These are phyloP conservation scores for Pyrenophora graminea DNA, from an alignment of 2,329 filamentous ascomycete species.

Conservation along the genomic window DNA sequence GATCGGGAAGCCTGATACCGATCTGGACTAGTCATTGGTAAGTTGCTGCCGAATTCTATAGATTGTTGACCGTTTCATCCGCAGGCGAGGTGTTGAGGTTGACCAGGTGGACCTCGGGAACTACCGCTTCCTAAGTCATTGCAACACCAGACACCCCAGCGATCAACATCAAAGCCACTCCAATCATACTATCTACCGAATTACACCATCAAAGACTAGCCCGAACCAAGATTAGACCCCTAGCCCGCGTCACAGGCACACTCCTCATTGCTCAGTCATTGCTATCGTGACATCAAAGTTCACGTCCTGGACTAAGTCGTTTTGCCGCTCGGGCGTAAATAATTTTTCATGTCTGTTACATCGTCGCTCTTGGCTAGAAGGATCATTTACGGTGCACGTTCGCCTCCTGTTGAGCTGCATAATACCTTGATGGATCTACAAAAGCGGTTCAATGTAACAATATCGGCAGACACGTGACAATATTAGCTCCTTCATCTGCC, in stretches of 20 bases:
- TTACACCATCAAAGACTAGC: too few species aligned
- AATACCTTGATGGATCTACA: neutral
- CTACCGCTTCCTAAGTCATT: too few species aligned
- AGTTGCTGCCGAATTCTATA: neutral
- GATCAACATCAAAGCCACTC: too few species aligned
- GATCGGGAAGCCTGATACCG: neutral
- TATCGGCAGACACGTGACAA: neutral
- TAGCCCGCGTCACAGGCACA: too few species aligned
- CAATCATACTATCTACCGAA: too few species aligned
- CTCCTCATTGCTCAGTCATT: neutral
- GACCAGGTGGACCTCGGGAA: too few species aligned
- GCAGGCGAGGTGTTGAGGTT: neutral
- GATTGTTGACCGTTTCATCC: neutral
- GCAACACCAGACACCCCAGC: too few species aligned
- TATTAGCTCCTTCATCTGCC: neutral
- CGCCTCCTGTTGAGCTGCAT: neutral
- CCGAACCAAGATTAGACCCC: too few species aligned
- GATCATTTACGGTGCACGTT: neutral
- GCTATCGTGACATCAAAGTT: neutral
- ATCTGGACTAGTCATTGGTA: neutral
- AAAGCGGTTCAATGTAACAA: neutral
- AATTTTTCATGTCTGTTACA: neutral
- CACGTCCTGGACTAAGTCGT: neutral
- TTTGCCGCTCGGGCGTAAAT: neutral
- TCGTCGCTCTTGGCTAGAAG: neutral